Evolutionary conservation across 1,139 yeast genomes (phyloP).

Genomic region (Scheffersomyces illinoinensis): DNA sequence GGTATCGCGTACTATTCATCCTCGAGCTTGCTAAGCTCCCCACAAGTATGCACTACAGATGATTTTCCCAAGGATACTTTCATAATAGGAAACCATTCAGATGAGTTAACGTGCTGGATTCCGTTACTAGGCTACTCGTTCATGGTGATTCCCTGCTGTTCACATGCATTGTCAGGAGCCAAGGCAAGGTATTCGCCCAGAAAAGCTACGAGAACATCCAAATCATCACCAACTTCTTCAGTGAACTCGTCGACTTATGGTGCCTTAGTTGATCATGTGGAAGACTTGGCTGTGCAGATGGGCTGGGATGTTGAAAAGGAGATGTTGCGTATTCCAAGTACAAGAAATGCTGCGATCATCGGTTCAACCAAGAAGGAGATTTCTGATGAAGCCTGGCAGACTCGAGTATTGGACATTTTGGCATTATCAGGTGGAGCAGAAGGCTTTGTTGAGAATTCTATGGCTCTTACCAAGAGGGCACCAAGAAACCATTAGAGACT

Average conservation of each 20-base stretch:
- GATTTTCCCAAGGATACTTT: conserved; percentile 72
- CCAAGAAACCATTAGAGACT: conserved; percentile 32
- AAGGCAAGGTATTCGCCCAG: conserved; percentile 61
- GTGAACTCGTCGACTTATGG: conserved; percentile 63
- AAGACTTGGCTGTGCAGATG: conserved; percentile 58
- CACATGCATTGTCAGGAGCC: conserved; percentile 81
- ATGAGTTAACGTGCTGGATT: conserved; percentile 94
- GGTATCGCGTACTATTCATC: conserved; percentile 42
- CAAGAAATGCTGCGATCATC: conserved; percentile 87
- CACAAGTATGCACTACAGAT: conserved; percentile 62
- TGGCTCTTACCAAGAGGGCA: conserved; percentile 57
- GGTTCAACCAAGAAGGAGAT: conserved; percentile 50
- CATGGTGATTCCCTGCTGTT: conserved; percentile 93
- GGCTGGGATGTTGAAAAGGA: conserved; percentile 90
- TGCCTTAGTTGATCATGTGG: conserved; percentile 82
- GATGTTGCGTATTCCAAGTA: conserved; percentile 90
- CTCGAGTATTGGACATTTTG: conserved; percentile 56
- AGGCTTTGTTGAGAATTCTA: conserved; percentile 82
- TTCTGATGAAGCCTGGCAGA: conserved; percentile 22
- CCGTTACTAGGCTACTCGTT: conserved; percentile 87
- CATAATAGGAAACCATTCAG: conserved; percentile 92
- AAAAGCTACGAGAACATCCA: neutral
- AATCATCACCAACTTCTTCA: conserved; percentile 9
- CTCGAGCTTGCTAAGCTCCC: conserved; percentile 52
- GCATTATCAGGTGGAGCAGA: conserved; percentile 85